Percentiles rank a stretch among this genome's conserved stretches.
Conservation (phyloP, 2,329 filamentous ascomycete genomes). For the Fusarium cyanostomum region DNA sequence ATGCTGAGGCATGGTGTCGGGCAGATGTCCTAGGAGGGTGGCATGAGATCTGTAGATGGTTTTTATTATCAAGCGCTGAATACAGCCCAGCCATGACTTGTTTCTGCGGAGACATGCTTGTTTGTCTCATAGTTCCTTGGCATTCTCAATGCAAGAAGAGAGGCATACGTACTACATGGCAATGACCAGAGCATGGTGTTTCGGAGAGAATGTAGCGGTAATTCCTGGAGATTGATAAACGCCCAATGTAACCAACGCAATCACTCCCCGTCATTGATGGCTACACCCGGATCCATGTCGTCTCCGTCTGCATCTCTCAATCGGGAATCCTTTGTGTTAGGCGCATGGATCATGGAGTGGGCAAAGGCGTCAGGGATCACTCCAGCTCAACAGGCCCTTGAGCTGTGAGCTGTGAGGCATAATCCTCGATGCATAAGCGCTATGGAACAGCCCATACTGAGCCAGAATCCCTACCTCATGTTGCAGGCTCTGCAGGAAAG, state of each 20-base stretch:
- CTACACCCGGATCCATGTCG: slow-evolving; percentile 20
- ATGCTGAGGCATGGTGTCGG: slow-evolving; percentile 11
- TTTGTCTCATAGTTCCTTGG: neutral
- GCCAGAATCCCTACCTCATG: too few relatives aligned
- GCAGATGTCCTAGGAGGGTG: slow-evolving; percentile 18
- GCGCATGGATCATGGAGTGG: neutral
- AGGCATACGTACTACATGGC: too few relatives aligned
- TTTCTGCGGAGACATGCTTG: neutral
- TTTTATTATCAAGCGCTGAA: slow-evolving; percentile 19
- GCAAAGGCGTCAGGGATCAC: slow-evolving; percentile 13
- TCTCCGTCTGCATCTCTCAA: slow-evolving; percentile 32
- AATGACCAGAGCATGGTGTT: too few relatives aligned
- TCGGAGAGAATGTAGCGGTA: too few relatives aligned
- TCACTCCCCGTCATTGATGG: neutral
- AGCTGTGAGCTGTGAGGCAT: slow-evolving; percentile 1
- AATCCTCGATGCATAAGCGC: slow-evolving; percentile 1
- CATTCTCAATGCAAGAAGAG: too few relatives aligned
- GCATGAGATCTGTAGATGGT: slow-evolving; percentile 8
- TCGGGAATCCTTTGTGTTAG: slow-evolving; percentile 14
- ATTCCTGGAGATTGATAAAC: slow-evolving; percentile 15
- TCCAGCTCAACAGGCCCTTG: neutral
- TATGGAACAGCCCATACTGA: too few relatives aligned
- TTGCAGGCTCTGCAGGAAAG: too few relatives aligned
- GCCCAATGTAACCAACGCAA: neutral
- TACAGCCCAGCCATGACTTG: neutral